These are phyloP conservation scores for Simmondsia chinensis DNA, from an alignment of 148 eudicot genomes.

Conservation along the genomic window DNA sequence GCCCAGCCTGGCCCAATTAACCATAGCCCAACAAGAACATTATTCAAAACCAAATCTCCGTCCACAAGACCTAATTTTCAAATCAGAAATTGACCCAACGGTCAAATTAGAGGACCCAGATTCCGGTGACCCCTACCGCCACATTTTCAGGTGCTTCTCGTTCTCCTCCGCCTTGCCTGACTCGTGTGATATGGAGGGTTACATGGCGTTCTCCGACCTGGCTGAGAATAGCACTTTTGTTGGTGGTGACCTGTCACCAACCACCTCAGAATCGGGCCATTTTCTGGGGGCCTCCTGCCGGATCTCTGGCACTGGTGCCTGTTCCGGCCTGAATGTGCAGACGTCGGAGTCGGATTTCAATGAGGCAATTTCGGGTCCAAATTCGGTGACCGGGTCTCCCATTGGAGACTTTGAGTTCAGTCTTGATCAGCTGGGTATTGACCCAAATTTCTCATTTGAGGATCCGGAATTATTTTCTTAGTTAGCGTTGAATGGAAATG, in stretches of 20 bases:
- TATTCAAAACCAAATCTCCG: background rate
- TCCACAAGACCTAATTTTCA: conserved; percentile 1
- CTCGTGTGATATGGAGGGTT: conserved; percentile 18
- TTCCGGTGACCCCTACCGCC: too few relatives aligned
- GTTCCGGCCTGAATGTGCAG: conserved; percentile 15
- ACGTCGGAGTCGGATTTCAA: conserved; percentile 30
- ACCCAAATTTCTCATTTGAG: conserved; percentile 22
- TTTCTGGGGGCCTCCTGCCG: conserved; percentile 11
- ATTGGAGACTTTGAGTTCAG: conserved; percentile 30
- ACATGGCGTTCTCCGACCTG: conserved; percentile 10
- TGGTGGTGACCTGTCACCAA: conserved; percentile 26
- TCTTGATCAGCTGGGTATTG: conserved; percentile 30
- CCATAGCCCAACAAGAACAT: conserved; percentile 3
- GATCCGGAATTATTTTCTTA: conserved; percentile 12
- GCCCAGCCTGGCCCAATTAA: conserved; percentile 1
- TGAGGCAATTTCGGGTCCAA: conserved; percentile 32
- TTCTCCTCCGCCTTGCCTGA: conserved; percentile 32
- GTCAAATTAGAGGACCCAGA: conserved; percentile 9
- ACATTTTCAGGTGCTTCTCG: conserved; percentile 25
- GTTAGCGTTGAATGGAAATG: too few relatives aligned
- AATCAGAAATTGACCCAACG: conserved; percentile 4
- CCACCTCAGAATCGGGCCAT: conserved; percentile 24
- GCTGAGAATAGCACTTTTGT: too few relatives aligned
- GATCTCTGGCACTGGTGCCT: background rate
- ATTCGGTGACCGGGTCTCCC: conserved; percentile 38